phyloP scores from a whole-genome alignment of 83 land plant species.

The Diphasiastrum complanatum region DNA sequence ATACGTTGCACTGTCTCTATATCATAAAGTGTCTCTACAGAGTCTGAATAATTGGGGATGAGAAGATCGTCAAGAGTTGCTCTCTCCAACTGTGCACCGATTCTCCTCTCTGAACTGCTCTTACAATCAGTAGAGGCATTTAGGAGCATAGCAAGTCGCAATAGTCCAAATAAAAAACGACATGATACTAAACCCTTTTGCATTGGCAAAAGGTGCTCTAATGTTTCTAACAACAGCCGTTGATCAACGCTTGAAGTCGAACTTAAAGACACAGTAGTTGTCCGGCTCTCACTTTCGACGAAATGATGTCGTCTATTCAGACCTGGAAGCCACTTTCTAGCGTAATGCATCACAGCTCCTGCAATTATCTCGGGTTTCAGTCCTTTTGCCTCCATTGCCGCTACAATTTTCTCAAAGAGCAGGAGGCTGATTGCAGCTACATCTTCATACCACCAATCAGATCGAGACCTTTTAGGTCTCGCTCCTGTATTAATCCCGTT shows the following conservation, averaged over 20 bases:
- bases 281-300: constrained; percentile 30
- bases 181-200: constrained; percentile 59
- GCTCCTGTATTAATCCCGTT: constrained; percentile 85
- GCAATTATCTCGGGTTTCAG: constrained; percentile 44
- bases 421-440: constrained; percentile 39
- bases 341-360: constrained; percentile 54
- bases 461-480: constrained; percentile 36
- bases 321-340: constrained; percentile 58
- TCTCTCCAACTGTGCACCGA: constrained; percentile 64
- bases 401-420: constrained; percentile 45
- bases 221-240: constrained; percentile 45
- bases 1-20: constrained; percentile 64
- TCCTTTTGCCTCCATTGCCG: constrained; percentile 46
- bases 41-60: constrained; percentile 54
- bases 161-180: constrained; percentile 49
- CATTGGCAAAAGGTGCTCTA: constrained; percentile 54
- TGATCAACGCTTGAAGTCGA: constrained; percentile 41
- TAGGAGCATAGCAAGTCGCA: constrained; percentile 55
- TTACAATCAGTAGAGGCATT: constrained; percentile 41
- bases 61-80: constrained; percentile 67
- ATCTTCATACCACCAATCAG: constrained; percentile 83
- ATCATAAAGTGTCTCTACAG: constrained; percentile 58
- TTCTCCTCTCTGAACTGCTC: constrained; percentile 58
- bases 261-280: constrained; percentile 32
- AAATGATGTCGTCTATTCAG: constrained; percentile 45